Base-by-base conservation (phyloP, 805 yeast genomes). In the Wickerhamiella occidentalis region DNA sequence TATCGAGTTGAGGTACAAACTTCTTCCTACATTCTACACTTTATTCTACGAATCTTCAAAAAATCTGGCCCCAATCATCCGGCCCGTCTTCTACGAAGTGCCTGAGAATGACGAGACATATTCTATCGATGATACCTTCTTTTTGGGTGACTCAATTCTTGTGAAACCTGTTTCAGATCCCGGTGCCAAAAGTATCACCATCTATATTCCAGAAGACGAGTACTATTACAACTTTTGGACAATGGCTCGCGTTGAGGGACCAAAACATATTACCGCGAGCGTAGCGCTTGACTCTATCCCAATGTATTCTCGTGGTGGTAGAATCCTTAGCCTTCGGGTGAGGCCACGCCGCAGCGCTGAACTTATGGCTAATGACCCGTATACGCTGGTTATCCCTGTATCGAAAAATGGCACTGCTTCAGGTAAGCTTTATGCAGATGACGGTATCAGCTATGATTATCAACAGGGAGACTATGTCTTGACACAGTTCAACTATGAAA, bases 21-120 rank as follows among this genome's bases (percentile, higher is more conserved):
- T 92, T 46, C 68, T 90, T 45, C 95, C 97, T 0, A 71, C 80
- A 5, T 65, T 85, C 45, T 92, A 92, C 63, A 87, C 94, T 1
- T 75, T 77, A 11, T 90, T 92, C 66, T 72, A 78, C 58, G 74
- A 78, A 48, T 68, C 88, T 1, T 75, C 80, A 46, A 56, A 63
- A 0, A 62, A 58, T 6, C 94, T 95, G 1, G 54, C 72, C 0
- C 94, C 96, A 1, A 75, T 92, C 2, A 59, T 88, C 51, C 55
- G 56, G 30, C 68, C 69, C 3, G 46, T 62, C 25, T 63, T 54
- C 44, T 65, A 54, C 50, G 62, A 56, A 23, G 48, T 56, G 19
- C 68, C 68, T 2, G 56, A 52, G 7, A 48, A 73, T 52, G 62
- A 64, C 23, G 70, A 65, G 1, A 61, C 76, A 0, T 83, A 75